A percentile compares a stretch with the other conserved stretches of the same genome.
phyloP scores from a whole-genome alignment of 192 early-diverging fungal species.

The Coemansia sp. region DNA sequence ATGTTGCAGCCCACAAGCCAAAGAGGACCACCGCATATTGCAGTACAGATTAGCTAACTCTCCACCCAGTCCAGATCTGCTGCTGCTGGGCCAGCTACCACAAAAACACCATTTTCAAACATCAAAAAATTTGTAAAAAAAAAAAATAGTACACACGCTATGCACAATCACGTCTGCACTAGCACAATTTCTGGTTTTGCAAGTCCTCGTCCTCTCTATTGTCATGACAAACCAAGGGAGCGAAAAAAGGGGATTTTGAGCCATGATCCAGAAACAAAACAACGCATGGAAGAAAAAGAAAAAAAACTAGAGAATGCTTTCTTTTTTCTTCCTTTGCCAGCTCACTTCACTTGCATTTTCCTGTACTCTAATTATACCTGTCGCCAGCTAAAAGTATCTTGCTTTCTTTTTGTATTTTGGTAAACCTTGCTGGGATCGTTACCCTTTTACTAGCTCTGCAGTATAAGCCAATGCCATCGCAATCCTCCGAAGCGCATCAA shows the following conservation, averaged over 20 bases:
- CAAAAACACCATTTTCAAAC: too few species aligned
- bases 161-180: neutral
- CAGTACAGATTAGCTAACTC: too few species aligned
- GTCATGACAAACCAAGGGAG: too few species aligned
- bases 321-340: neutral
- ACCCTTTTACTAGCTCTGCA: neutral
- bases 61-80: too few species aligned
- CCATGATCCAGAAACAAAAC: neutral
- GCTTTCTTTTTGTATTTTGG: conserved; percentile 1
- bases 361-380: neutral
- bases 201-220: neutral
- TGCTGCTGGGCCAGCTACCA: too few species aligned
- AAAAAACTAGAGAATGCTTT: neutral
- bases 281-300: too few species aligned
- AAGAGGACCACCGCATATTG: too few species aligned
- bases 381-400: neutral
- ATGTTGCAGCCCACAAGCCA: too few species aligned
- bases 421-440: neutral
- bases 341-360: neutral
- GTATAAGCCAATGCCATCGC: neutral
- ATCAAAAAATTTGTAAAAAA: neutral
- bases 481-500: neutral
- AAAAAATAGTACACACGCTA: neutral
- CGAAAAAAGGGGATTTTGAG: neutral
- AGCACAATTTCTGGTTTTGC: neutral